phyloP scores from a whole-genome alignment of 441 rosid genomes.

The Eutrema salsugineum region DNA sequence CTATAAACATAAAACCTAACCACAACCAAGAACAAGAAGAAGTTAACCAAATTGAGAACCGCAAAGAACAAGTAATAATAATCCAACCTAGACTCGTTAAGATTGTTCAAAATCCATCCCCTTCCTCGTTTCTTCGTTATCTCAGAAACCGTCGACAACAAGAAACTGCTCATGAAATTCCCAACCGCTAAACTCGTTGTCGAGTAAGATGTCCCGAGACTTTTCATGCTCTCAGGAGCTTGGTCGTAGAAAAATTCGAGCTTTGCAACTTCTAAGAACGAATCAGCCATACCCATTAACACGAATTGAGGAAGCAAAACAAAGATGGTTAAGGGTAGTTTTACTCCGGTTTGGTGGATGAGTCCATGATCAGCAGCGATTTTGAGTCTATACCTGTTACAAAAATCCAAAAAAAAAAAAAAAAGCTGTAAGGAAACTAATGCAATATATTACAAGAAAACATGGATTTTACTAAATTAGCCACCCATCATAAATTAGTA shows the following conservation, averaged over 20 bases:
- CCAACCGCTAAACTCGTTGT: conserved; percentile 74
- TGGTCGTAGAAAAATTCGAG: conserved; percentile 90
- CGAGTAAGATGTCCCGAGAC: conserved; percentile 79
- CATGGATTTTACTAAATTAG: background rate
- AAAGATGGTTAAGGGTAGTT: conserved; percentile 66
- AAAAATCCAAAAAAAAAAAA: background rate
- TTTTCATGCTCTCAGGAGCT: conserved; percentile 80
- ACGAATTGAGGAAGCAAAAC: conserved; percentile 75
- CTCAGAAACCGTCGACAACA: conserved; percentile 62
- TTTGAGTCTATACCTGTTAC: conserved; percentile 47
- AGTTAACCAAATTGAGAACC: conserved; percentile 54
- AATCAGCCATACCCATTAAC: conserved; percentile 67
- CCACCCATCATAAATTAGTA: too few species aligned
- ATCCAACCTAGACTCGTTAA: conserved; percentile 81
- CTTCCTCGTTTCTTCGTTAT: conserved; percentile 46
- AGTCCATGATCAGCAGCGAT: conserved; percentile 38
- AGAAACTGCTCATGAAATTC: conserved; percentile 71
- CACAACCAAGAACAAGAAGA: conserved; percentile 62
- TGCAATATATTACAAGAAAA: background rate
- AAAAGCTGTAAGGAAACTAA: background rate
- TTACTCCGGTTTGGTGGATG: conserved; percentile 41
- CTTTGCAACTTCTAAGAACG: conserved; percentile 68
- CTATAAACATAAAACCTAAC: conserved; percentile 67
- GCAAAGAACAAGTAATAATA: conserved; percentile 78
- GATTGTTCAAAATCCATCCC: conserved; percentile 80